Base-by-base conservation (phyloP, 2,329 filamentous ascomycete genomes). In the Xylariaceae sp. region DNA sequence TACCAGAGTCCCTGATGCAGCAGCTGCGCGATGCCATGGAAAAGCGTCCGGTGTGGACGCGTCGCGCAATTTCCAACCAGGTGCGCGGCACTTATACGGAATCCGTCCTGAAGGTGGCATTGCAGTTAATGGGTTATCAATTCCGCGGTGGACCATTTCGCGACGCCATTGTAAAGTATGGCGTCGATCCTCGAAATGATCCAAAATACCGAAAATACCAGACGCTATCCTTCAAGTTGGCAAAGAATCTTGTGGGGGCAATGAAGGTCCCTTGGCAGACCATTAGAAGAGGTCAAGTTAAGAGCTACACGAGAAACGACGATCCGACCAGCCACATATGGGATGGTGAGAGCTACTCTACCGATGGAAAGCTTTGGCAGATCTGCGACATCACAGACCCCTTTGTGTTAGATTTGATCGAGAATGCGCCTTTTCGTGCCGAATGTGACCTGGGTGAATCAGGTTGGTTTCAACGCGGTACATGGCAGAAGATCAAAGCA, bases 111-210 rank as follows among this genome's bases (percentile, higher is more conserved):
- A 88, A 90, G 67, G 83, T 88, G 70, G 89, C 89, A 51, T 83
- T 92, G 55, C 88, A 91, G 63, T 93, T 94, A 68, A 86, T 90
- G 3, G 92, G 89, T 7, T 99, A 96, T 75, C 90, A 92, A 74
- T 97, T 97, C 79, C 88, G 89, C 60, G 91, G 89, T 18, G 94
- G 94, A 0, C 92, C 94, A 0, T 99, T 91, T 88, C 84, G 91
- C 64, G 92, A 97, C 72, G 87, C 89, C 2, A 85, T 97, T 56
- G 85, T 97, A 64, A 86, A 83, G 51, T 94, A 92, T 72, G 93
- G 93, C 8, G 75, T 96, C 17, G 94, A 99, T 71, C 94, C 94
- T 2, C 85, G 94, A 42, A 82, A 76, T 11, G 87, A 92, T 62
- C 86, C 89, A 0, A 82, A 86, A 57, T 92, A 88, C 70, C 87